Evolutionary conservation across 768 basidiomycete genomes (phyloP).

Genomic region (Podaxis sp.): DNA sequence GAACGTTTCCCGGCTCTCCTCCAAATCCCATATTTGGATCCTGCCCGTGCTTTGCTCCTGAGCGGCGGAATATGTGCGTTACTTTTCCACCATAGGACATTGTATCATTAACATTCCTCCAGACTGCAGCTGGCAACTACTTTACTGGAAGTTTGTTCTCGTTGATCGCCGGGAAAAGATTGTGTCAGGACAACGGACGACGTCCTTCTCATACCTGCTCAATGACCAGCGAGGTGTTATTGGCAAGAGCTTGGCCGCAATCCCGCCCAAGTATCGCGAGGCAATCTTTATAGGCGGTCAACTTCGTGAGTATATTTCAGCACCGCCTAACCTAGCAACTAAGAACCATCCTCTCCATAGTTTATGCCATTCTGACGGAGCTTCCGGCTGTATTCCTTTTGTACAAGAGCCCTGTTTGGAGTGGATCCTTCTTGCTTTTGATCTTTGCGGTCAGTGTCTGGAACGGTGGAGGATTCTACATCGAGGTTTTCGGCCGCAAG

Average conservation of each 20-base stretch:
- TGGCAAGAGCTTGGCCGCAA: constrained; percentile 62
- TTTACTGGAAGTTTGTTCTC: constrained; percentile 96
- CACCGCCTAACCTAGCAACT: background rate
- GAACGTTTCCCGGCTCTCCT: constrained; percentile 82
- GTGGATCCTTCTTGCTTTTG: constrained; percentile 69
- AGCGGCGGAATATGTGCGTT: constrained; percentile 81
- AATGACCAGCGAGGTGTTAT: constrained; percentile 87
- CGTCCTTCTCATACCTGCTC: constrained; percentile 84
- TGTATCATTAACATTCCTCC: constrained; percentile 18
- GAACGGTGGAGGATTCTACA: constrained; percentile 96
- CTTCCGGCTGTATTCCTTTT: constrained; percentile 81
- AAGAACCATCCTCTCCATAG: constrained; percentile 32
- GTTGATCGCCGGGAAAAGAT: constrained; percentile 89
- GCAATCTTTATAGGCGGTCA: constrained; percentile 83
- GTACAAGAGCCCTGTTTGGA: constrained; percentile 79
- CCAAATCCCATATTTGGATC: constrained; percentile 67
- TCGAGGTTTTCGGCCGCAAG: constrained; percentile 97
- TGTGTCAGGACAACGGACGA: constrained; percentile 86
- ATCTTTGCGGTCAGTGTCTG: constrained; percentile 89
- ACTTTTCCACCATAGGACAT: background rate
- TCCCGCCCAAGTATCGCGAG: constrained; percentile 63
- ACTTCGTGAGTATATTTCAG: constrained; percentile 48
- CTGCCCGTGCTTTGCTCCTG: constrained; percentile 69
- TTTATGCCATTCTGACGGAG: constrained; percentile 84
- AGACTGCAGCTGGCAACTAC: constrained; percentile 91